A percentile compares a stretch with the other conserved stretches of the same genome.
These are phyloP conservation scores for Neofusicoccum laricinum DNA, from an alignment of 2,329 filamentous ascomycete species.

Conservation along the genomic window DNA sequence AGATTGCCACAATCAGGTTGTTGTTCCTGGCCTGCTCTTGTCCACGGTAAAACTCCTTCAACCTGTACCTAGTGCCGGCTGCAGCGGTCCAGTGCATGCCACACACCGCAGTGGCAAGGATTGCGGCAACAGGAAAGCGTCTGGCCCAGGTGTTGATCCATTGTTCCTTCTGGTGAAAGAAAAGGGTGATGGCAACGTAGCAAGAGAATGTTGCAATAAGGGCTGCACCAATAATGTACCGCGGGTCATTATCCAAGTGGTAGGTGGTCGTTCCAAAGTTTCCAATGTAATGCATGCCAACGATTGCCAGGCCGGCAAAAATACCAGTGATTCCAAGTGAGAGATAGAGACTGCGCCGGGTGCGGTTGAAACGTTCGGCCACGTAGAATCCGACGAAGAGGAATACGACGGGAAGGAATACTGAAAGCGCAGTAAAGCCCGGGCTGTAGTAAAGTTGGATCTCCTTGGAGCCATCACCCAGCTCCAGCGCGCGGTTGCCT, in stretches of 20 bases:
- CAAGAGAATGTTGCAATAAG: constrained; percentile 72
- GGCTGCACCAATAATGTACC: constrained; percentile 65
- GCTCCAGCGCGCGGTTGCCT: constrained; percentile 73
- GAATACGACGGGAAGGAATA: constrained; percentile 75
- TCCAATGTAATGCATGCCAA: constrained; percentile 86
- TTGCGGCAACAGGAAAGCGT: constrained; percentile 60
- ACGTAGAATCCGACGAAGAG: constrained; percentile 70
- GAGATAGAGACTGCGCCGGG: constrained; percentile 25
- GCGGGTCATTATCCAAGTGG: constrained; percentile 56
- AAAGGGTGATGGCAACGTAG: constrained; percentile 66
- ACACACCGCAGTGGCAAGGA: constrained; percentile 72
- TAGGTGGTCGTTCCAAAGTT: constrained; percentile 82
- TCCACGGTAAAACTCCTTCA: constrained; percentile 47
- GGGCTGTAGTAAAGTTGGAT: constrained; percentile 73
- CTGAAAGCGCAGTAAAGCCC: constrained; percentile 71
- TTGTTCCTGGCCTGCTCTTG: constrained; percentile 51
- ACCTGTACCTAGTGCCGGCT: constrained; percentile 65
- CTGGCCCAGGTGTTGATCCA: constrained; percentile 83
- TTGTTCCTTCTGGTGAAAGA: constrained; percentile 71
- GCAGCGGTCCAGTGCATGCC: constrained; percentile 87
- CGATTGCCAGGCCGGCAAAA: constrained; percentile 71
- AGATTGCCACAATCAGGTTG: constrained; percentile 71
- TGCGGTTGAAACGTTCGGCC: constrained; percentile 48
- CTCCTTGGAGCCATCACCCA: constrained; percentile 58
- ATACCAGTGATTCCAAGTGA: constrained; percentile 57